Evolutionary conservation across 192 early-diverging fungal species (phyloP).

Genomic region (Mortierella hygrophila): DNA sequence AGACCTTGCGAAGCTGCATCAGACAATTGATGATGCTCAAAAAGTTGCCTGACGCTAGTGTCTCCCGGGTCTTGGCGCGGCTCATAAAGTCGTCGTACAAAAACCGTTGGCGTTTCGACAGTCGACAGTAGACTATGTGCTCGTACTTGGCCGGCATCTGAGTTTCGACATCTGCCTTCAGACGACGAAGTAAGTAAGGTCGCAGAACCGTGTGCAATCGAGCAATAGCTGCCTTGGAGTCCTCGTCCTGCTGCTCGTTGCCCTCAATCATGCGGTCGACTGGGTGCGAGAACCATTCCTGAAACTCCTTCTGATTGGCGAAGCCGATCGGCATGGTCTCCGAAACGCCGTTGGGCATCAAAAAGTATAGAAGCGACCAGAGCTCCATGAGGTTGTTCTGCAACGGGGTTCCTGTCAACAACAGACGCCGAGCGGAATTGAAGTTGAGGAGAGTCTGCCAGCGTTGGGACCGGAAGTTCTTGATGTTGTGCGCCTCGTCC

Average conservation of each 20-base stretch:
- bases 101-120: slow-evolving; percentile 77
- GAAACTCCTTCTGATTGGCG: slow-evolving; percentile 83
- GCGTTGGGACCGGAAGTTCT: slow-evolving; percentile 84
- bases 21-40: slow-evolving; percentile 81
- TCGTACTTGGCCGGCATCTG: slow-evolving; percentile 77
- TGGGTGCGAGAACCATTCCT: slow-evolving; percentile 88
- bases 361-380: slow-evolving; percentile 89
- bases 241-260: slow-evolving; percentile 64
- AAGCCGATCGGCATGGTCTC: slow-evolving; percentile 81
- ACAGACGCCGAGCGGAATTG: slow-evolving; percentile 71
- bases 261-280: slow-evolving; percentile 86
- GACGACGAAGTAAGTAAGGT: slow-evolving; percentile 72
- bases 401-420: slow-evolving; percentile 91
- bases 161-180: slow-evolving; percentile 76
- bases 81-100: slow-evolving; percentile 88
- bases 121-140: slow-evolving; percentile 78
- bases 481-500: slow-evolving; percentile 80
- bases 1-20: slow-evolving; percentile 79
- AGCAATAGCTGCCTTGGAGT: slow-evolving; percentile 66
- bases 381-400: slow-evolving; percentile 92
- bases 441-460: slow-evolving; percentile 82
- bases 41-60: slow-evolving; percentile 78
- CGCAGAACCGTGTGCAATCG: slow-evolving; percentile 73
- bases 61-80: slow-evolving; percentile 82
- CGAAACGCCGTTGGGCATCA: slow-evolving; percentile 79